Base-by-base conservation (phyloP, 2,329 filamentous ascomycete genomes). In the Paramyrothecium roridum region DNA sequence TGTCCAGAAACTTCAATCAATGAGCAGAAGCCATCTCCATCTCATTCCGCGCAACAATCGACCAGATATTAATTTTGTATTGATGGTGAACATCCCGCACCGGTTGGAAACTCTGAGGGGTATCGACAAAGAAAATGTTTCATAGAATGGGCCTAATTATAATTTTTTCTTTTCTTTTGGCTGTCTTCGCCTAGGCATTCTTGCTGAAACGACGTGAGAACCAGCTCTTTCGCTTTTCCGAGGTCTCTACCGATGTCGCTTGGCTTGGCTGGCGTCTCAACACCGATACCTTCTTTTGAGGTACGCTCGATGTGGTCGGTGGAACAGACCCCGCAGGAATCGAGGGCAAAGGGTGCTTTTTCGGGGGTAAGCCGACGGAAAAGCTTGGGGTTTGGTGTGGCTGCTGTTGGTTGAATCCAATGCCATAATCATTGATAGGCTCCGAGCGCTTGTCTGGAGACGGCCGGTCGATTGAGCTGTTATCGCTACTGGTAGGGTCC, bases 141-240 rank as follows among this genome's bases (percentile, higher is more conserved):
- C 57, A 13, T 70, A 70, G 30, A 20, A 16, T 48, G 46, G 4
- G 46, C 46, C 22, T 48, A 4, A 13, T 45, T 48, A 19, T 48
- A 19, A 21, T 6, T 20, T 6, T 20, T 8, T 48, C 19, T 3
- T 13, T 3, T 48, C 46, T 8, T 48, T n/a, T n/a, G n/a, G n/a
- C n/a, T n/a, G n/a, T n/a, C 19, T 48, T 8, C 46, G n/a, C 22
- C 20, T 48, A 21, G 20, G 16, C 13, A 50, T 74, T 73, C 68
- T 80, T 92, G 79, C 89, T 95, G 72, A 96, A 95, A 54, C 87
- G 82, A 64, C 86, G 85, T 67, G 89, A 85, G 65, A 98, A 87
- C 91, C 93, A 96, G 69, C 92, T 95, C 81, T 92, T 93, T 61
- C 90, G 82, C 80, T 96, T 96, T 57, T 92, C 88, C 4, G 58